A percentile compares a stretch with the other conserved stretches of the same genome.
Conservation (phyloP, 208 protist genomes). For the Crithidia acanthocephali region DNA sequence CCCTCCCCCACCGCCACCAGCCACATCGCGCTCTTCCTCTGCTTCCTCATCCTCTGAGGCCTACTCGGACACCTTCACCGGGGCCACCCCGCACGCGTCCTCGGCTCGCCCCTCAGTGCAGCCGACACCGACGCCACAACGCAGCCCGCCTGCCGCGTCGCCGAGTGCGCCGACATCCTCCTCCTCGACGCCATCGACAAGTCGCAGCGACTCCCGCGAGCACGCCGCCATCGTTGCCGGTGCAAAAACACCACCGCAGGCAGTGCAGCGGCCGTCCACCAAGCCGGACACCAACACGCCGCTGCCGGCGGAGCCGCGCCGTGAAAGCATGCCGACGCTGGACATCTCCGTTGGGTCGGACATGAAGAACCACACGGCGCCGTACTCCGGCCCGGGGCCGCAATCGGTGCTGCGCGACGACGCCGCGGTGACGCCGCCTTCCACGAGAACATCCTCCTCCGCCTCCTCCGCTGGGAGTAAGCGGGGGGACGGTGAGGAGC, state of each 20-base stretch:
- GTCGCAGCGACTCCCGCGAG: neutral
- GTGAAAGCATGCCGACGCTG: neutral
- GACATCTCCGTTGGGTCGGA: neutral
- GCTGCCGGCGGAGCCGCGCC: neutral
- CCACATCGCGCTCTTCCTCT: neutral
- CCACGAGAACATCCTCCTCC: neutral
- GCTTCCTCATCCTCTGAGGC: neutral
- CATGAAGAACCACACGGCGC: conserved; percentile 11
- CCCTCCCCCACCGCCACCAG: neutral
- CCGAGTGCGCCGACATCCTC: neutral
- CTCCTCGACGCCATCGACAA: neutral
- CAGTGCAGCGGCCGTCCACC: neutral
- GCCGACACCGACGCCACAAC: neutral
- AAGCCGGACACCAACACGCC: neutral
- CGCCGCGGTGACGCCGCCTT: neutral
- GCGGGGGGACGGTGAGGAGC: conserved; percentile 10
- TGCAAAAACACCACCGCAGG: neutral
- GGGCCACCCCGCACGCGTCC: neutral
- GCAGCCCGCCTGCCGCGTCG: neutral
- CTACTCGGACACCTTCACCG: conserved; percentile 12
- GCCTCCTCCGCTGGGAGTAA: neutral
- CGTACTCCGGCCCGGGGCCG: conserved; percentile 8
- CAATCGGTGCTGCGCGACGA: neutral
- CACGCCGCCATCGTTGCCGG: neutral
- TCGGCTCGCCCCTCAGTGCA: neutral